Base-by-base conservation (phyloP, 2,329 filamentous ascomycete species). In the Talaromyces sp. region DNA sequence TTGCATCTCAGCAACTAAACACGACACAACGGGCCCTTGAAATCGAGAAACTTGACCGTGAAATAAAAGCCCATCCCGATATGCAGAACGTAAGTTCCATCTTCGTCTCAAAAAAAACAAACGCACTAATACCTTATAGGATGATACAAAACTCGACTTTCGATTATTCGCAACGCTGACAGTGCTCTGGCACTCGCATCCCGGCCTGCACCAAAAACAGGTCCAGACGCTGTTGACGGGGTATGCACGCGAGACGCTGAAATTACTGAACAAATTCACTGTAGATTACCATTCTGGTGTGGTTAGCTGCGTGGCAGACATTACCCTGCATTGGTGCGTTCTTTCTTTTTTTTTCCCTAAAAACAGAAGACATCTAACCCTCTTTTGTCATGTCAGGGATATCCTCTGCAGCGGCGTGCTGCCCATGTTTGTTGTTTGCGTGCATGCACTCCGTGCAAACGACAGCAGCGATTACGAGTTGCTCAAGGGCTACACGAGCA, bases 341-440 rank as follows among this genome's bases (percentile, higher is more conserved):
- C 8, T 38, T 4, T 38, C 35, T 38, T 3, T n/a, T 6, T 27
- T n/a, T n/a, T n/a, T n/a, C n/a, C n/a, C n/a, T n/a, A n/a, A n/a
- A n/a, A n/a, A n/a, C n/a, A n/a, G n/a, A n/a, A n/a, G 14, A 17
- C 14, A 38, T 38, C 35, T 38, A n/a, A 38, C 35, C 32, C 32
- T 5, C 31, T 32, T 32, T 9, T 13, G 9, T 2, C 35, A 38
- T 32, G 2, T 3, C 35, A 38, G 35, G 35, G 14, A 38, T 3
- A 38, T 46, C 4, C n/a, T 46, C 19, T 46, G 43, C n/a, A 9
- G 11, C 43, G 43, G 43, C 43, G 19, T 70, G 1, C 53, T 71
- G 19, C 68, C 59, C 6, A 32, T 29, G 17, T 8, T 29, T 6
- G 32, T 1, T 19, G 54, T 19, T 10, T 61, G 8, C 14, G 10